Conservation (phyloP, 345 rosid genomes). For the Linum trigynum region DNA sequence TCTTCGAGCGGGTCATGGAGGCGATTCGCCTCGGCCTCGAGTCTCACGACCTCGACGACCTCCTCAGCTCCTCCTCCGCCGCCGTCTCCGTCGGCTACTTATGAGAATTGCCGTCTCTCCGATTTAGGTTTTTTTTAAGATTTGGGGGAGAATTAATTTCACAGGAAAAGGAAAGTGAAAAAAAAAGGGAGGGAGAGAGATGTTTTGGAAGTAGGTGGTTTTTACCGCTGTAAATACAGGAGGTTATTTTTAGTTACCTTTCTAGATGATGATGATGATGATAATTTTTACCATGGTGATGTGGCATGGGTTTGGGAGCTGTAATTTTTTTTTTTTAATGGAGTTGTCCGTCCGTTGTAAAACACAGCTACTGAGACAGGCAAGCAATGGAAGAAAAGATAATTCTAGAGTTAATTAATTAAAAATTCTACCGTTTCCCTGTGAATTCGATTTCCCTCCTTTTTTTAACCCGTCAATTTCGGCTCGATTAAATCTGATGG, state of each 20-base stretch:
- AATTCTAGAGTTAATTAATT: neutral
- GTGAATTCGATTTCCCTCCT: too few species aligned
- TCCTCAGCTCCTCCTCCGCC: slow-evolving; percentile 5
- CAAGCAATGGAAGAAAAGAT: neutral
- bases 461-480: too few species aligned
- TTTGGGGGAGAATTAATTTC: neutral
- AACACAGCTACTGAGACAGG: neutral
- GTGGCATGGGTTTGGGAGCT: neutral
- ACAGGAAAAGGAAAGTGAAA: neutral
- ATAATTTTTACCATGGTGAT: too few species aligned
- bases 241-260: neutral
- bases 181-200: neutral
- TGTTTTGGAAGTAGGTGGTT: neutral
- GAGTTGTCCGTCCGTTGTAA: neutral
- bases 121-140: neutral
- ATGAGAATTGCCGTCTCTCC: neutral
- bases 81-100: neutral
- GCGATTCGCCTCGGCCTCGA: too few species aligned
- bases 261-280: neutral
- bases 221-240: neutral
- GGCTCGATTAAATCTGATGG: too few species aligned
- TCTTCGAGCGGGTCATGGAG: too few species aligned
- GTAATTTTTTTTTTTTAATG: neutral
- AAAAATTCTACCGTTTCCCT: too few species aligned
- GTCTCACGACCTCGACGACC: slow-evolving; percentile 28